A percentile compares a stretch with the other conserved stretches of the same genome.
These are phyloP conservation scores for Cyberlindnera nakhonratchasimensis DNA, from an alignment of 805 yeast genomes.

Conservation along the genomic window DNA sequence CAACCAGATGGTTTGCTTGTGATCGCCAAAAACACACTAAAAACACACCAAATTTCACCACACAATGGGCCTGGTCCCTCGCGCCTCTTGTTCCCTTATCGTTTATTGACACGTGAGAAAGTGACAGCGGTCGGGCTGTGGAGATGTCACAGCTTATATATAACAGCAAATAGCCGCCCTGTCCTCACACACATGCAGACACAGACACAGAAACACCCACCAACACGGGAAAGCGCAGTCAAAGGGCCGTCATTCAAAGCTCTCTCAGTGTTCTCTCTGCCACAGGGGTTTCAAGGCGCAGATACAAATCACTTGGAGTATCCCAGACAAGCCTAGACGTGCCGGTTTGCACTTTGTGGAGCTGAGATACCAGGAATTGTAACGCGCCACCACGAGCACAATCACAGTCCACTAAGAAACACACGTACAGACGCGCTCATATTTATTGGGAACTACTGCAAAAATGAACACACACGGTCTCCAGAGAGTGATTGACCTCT, in stretches of 20 bases:
- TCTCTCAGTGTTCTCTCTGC: too few relatives aligned
- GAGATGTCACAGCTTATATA: conserved; percentile 5
- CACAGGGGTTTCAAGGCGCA: too few relatives aligned
- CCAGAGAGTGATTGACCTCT: conserved; percentile 40
- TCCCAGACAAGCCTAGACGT: too few relatives aligned
- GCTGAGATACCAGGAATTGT: not conserved
- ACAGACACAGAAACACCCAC: not conserved
- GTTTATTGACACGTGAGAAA: conserved; percentile 1
- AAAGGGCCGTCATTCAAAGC: too few relatives aligned
- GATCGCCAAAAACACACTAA: too few relatives aligned
- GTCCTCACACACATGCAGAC: not conserved
- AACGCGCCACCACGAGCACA: conserved; percentile 1
- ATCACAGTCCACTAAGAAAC: not conserved
- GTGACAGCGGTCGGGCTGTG: not conserved
- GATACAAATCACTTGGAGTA: too few relatives aligned
- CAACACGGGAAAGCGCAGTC: too few relatives aligned
- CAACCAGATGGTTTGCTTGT: too few relatives aligned
- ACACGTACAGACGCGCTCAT: not conserved
- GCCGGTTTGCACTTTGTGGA: too few relatives aligned
- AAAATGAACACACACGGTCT: conserved; percentile 26
- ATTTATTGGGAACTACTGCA: not conserved
- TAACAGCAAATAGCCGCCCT: not conserved
- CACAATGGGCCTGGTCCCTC: too few relatives aligned
- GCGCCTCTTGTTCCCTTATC: conserved; percentile 5
- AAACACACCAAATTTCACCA: too few relatives aligned